These are phyloP conservation scores for Populus davidiana DNA, from an alignment of 345 rosid species.

Conservation along the genomic window DNA sequence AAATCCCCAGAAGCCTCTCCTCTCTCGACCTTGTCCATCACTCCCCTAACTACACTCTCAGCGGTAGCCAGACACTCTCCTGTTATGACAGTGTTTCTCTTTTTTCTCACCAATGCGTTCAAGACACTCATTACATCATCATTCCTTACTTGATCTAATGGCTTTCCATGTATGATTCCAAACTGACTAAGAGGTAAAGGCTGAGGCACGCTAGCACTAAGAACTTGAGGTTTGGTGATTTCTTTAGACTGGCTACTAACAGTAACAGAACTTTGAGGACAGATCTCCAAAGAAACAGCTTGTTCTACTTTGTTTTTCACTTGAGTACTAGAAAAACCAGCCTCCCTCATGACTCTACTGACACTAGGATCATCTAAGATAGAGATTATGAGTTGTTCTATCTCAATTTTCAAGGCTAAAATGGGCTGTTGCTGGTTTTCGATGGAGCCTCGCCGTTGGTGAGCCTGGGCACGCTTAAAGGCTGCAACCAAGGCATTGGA, in stretches of 20 bases:
- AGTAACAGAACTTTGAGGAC: constrained; percentile 40
- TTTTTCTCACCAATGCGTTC: constrained; percentile 37
- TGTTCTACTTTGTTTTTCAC: constrained; percentile 84
- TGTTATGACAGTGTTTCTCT: constrained; percentile 46
- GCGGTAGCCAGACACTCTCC: constrained; percentile 43
- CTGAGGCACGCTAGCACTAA: constrained; percentile 17
- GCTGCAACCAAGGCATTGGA: constrained; percentile 96
- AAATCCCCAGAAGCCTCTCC: constrained; percentile 44
- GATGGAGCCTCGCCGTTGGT: constrained; percentile 84
- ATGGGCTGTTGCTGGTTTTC: constrained; percentile 92
- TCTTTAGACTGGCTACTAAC: constrained; percentile 25
- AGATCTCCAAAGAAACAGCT: constrained; percentile 55
- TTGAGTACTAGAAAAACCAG: constrained; percentile 88
- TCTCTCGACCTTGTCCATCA: constrained; percentile 50
- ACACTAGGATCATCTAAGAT: constrained; percentile 96
- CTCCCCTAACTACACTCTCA: constrained; percentile 49
- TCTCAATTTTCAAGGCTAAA: constrained; percentile 81
- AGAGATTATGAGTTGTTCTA: constrained; percentile 85
- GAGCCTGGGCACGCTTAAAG: constrained; percentile 97
- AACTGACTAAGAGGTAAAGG: constrained; percentile 29
- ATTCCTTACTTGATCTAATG: constrained; percentile 22
- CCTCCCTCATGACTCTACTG: constrained; percentile 97
- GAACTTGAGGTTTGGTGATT: constrained; percentile 24
- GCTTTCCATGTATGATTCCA: constrained; percentile 24
- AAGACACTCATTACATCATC: constrained; percentile 47